Evolutionary conservation across 1,139 yeast species (phyloP).

Genomic region (Sugiyamaella xylanicola): DNA sequence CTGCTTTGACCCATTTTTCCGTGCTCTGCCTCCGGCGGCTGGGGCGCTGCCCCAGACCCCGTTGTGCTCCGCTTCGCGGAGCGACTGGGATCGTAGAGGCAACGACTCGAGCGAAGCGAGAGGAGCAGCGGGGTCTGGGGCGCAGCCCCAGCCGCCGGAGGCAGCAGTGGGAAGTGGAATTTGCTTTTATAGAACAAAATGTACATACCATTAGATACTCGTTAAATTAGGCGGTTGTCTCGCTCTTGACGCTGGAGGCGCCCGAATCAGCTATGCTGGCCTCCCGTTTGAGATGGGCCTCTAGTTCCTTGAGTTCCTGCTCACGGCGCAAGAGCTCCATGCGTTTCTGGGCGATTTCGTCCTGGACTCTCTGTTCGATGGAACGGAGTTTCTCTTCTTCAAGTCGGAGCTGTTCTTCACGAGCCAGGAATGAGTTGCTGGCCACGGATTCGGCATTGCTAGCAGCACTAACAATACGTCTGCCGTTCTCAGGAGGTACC

Average conservation of each 20-base stretch:
- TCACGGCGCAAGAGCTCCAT: constrained; percentile 88
- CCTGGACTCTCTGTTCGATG: constrained; percentile 75
- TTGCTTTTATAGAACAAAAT: too few relatives aligned
- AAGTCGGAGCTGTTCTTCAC: constrained; percentile 47
- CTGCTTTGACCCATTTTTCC: neutral
- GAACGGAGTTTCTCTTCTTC: constrained; percentile 47
- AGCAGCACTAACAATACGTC: constrained; percentile 13
- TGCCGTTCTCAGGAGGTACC: constrained; percentile 21
- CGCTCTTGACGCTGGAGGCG: constrained; percentile 20
- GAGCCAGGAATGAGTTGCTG: constrained; percentile 35
- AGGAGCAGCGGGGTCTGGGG: constrained; percentile 1
- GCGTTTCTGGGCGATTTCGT: constrained; percentile 80
- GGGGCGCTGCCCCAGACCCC: constrained; percentile 1
- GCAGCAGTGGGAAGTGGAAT: too few relatives aligned
- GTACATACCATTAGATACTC: constrained; percentile 15
- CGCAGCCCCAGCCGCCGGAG: constrained; percentile 1
- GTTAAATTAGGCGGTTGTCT: constrained; percentile 16
- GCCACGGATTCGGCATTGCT: constrained; percentile 29
- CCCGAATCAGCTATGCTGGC: constrained; percentile 11
- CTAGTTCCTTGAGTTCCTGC: constrained; percentile 80
- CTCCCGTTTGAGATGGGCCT: constrained; percentile 56
- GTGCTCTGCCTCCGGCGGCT: neutral
- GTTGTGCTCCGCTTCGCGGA: neutral
- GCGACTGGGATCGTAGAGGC: neutral
- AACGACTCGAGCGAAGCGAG: neutral